Evolutionary conservation across 306 rosid genomes (phyloP), one percentile per base, ranked within the genome.

Genomic region (Cyclanthera cordifolia): DNA sequence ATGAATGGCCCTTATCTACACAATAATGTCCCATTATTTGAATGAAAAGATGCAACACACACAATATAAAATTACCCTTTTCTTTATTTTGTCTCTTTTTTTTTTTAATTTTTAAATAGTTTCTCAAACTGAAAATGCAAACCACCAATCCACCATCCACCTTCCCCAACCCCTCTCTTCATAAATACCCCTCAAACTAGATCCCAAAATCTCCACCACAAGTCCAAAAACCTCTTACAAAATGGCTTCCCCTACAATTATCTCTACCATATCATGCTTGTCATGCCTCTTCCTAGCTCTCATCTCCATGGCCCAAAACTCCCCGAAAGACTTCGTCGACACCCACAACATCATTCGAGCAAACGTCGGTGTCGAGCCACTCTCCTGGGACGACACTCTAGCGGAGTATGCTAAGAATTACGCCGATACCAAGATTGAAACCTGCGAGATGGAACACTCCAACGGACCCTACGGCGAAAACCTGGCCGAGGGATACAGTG

Each of bases 401-500:
- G 81, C 74, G 3, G 17, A 27, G 9, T 67, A 73, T 27, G 81
- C 77, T 10, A 73, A 66, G 0, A 58, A 56, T 4, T 84, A 79
- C 6, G 70, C 70, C 6, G 2, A 64, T 47, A 43, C 37, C 9
- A 64, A 69, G 48, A 34, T 52, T 6, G 46, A 16, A 2, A 67
- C 70, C 19, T 80, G 82, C 58, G 19, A 64, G 17, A 15, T 83
- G 64, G 75, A 20, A 41, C 84, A 83, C 23, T 80, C 82, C 1
- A 30, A 14, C 0, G 83, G 87, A 19, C 81, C 81, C 3, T 83
- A 37, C 0, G 82, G 85, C 0, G 83, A 80, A 68, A 75, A 73
- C 75, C 49, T 83, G 0, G 83, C 81, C 0, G 54, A 0, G 47
- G 39, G 73, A 41, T 77, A 6, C 0, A 73, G 13, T 0, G 70